Conservation (phyloP, 2,329 filamentous ascomycete genomes). For the Ampelomyces quisqualis region DNA sequence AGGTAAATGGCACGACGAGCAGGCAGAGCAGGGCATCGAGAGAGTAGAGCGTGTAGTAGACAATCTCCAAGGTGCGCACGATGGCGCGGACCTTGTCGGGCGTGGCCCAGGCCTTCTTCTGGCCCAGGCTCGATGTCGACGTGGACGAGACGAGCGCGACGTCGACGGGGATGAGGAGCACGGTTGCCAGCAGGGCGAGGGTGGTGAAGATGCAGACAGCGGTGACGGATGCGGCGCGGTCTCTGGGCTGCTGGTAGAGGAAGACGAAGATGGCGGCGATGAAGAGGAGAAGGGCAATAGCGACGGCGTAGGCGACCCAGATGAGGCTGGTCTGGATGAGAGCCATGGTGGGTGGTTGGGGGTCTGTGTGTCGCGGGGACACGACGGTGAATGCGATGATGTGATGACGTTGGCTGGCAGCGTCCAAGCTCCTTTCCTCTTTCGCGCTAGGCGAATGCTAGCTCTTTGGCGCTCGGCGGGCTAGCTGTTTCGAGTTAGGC, state of each 20-base stretch:
- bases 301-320: conserved; percentile 90
- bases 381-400: background rate
- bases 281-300: conserved; percentile 71
- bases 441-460: conserved; percentile 3
- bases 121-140: conserved; percentile 69
- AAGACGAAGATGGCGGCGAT: conserved; percentile 84
- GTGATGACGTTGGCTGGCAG: conserved; percentile 1
- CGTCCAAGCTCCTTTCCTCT: conserved; percentile 5
- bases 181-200: conserved; percentile 83
- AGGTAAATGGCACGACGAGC: conserved; percentile 87
- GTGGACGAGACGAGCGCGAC: conserved; percentile 93
- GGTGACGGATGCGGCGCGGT: conserved; percentile 79
- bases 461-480: conserved; percentile 21
- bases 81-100: conserved; percentile 77
- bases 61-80: conserved; percentile 74
- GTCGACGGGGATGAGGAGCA: conserved; percentile 90
- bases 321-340: conserved; percentile 87
- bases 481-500: too few relatives aligned
- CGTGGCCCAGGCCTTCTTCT: conserved; percentile 93
- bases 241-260: conserved; percentile 84
- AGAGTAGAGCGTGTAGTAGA: conserved; percentile 92
- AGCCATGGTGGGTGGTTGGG: conserved; percentile 52
- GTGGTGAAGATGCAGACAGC: conserved; percentile 83
- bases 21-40: conserved; percentile 88
- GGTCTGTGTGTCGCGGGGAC: too few relatives aligned